These are phyloP conservation scores for Leishmania mexicana DNA, from an alignment of 208 protist genomes.

Conservation along the genomic window DNA sequence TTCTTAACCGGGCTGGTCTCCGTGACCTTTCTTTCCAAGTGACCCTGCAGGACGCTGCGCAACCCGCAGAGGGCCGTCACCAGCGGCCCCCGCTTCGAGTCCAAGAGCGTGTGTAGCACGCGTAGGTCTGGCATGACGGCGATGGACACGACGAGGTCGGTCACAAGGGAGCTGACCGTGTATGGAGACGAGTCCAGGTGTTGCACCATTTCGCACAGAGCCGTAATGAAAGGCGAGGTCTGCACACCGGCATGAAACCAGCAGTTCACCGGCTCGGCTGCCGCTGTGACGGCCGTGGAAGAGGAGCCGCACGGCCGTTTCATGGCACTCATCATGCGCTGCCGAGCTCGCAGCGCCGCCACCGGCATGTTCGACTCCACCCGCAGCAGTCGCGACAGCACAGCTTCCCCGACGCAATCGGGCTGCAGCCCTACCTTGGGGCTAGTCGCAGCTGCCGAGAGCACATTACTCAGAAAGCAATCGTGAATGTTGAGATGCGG, in stretches of 20 bases:
- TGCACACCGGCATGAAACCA: conserved; percentile 62
- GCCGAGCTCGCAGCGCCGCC: conserved; percentile 26
- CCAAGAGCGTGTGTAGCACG: conserved; percentile 73
- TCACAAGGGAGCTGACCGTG: conserved; percentile 47
- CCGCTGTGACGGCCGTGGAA: neutral
- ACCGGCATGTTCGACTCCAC: conserved; percentile 57
- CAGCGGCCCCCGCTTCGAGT: conserved; percentile 52
- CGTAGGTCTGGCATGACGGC: conserved; percentile 67
- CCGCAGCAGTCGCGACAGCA: conserved; percentile 55
- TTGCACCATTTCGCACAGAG: conserved; percentile 51
- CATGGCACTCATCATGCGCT: conserved; percentile 29
- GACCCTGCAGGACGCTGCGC: conserved; percentile 24
- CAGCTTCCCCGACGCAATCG: conserved; percentile 42
- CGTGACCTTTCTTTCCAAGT: conserved; percentile 24
- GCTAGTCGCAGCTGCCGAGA: conserved; percentile 13
- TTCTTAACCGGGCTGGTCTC: conserved; percentile 40
- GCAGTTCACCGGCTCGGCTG: conserved; percentile 19
- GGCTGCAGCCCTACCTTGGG: conserved; percentile 22
- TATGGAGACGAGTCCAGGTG: conserved; percentile 43
- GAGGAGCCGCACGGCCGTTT: neutral
- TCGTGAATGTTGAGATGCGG: conserved; percentile 44
- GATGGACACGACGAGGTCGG: conserved; percentile 48
- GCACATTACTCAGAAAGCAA: conserved; percentile 52
- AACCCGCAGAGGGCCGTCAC: conserved; percentile 41
- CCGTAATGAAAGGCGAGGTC: conserved; percentile 32